Conservation (phyloP, 331 rosid genomes). For the Erythrophleum ivorense region DNA sequence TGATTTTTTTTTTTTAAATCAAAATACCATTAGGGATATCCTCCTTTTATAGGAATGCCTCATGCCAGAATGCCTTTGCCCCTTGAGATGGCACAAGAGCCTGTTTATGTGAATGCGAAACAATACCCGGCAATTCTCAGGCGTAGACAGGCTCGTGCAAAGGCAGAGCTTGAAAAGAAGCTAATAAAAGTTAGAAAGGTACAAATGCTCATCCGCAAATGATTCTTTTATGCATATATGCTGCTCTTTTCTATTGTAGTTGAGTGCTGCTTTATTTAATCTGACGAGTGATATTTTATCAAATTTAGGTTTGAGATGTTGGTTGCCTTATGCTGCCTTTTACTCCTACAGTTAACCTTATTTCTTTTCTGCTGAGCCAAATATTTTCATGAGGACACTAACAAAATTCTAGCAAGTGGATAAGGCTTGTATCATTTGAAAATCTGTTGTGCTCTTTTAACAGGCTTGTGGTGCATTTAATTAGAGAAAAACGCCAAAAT, state of each 20-base stretch:
- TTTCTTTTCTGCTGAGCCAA: constrained; percentile 14
- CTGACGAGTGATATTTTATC: neutral
- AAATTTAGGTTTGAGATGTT: neutral
- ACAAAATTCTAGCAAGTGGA: neutral
- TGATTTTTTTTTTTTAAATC: constrained; percentile 24
- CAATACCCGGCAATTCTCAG: constrained; percentile 98
- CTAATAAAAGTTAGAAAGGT: constrained; percentile 90
- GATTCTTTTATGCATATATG: neutral
- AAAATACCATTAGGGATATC: constrained; percentile 64
- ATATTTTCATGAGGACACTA: neutral
- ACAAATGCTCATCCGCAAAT: constrained; percentile 22
- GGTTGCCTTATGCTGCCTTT: neutral
- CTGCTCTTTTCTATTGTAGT: constrained; percentile 1
- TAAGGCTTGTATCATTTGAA: neutral
- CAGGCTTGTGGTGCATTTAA: neutral
- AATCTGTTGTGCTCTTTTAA: neutral
- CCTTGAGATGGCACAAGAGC: constrained; percentile 95
- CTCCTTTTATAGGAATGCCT: constrained; percentile 86
- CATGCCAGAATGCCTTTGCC: constrained; percentile 98
- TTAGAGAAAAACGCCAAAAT: neutral
- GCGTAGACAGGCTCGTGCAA: constrained; percentile 98
- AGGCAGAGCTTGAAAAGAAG: constrained; percentile 96
- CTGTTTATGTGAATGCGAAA: constrained; percentile 97
- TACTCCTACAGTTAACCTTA: constrained; percentile 2
- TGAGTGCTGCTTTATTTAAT: constrained; percentile 9